A percentile compares a stretch with the other conserved stretches of the same genome.
phyloP scores from a whole-genome alignment of 2,329 filamentous ascomycete species.

The Tolypocladium ovalisporum region DNA sequence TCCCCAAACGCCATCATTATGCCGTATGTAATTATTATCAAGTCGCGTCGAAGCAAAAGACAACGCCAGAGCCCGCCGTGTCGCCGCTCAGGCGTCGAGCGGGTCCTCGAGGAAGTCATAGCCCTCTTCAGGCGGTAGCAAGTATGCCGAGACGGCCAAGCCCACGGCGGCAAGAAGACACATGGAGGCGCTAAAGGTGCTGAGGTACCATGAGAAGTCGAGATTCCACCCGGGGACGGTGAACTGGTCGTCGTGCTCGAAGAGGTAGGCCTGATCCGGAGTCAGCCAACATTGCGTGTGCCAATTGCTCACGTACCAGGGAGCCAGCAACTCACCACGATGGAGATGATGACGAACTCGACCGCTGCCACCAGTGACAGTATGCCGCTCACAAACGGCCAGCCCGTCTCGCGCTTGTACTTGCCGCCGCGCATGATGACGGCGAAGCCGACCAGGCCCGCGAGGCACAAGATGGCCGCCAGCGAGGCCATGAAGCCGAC shows the following conservation, averaged over 20 bases:
- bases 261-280: constrained; percentile 59
- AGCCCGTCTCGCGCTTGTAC: constrained; percentile 69
- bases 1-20: neutral
- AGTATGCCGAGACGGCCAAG: constrained; percentile 54
- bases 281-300: neutral
- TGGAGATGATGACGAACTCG: constrained; percentile 65
- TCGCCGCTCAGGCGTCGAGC: constrained; percentile 34
- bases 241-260: constrained; percentile 75
- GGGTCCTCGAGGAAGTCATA: constrained; percentile 59
- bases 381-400: constrained; percentile 62
- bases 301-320: too few relatives aligned
- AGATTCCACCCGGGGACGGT: constrained; percentile 69
- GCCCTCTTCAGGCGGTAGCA: constrained; percentile 70
- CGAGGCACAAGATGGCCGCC: constrained; percentile 70
- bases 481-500: constrained; percentile 84
- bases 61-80: neutral
- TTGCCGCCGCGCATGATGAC: constrained; percentile 71
- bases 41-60: neutral
- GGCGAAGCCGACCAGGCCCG: constrained; percentile 66
- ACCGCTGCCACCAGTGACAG: constrained; percentile 55
- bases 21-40: neutral
- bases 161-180: constrained; percentile 43
- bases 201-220: constrained; percentile 68
- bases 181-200: constrained; percentile 43
- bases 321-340: constrained; percentile 57